Evolutionary conservation across 805 yeast genomes (phyloP).

Genomic region (Barnettozyma wickerhamii): DNA sequence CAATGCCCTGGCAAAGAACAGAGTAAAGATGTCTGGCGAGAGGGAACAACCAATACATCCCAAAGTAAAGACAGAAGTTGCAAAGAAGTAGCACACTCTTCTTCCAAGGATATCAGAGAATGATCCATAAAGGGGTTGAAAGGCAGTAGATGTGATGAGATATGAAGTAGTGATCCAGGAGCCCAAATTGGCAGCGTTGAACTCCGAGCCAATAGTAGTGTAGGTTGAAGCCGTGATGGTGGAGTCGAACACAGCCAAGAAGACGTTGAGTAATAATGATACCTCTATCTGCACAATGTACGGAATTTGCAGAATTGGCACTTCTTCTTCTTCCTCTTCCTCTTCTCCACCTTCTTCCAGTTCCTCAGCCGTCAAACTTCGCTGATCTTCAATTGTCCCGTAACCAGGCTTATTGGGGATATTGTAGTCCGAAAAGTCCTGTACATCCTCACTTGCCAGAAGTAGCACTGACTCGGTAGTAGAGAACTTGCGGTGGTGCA

Average conservation of each 20-base stretch:
- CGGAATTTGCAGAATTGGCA: conserved; percentile 16
- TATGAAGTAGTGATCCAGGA: conserved; percentile 41
- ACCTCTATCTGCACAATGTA: conserved; percentile 31
- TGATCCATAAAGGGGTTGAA: conserved; percentile 39
- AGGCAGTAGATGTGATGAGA: conserved; percentile 36
- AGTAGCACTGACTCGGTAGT: conserved; percentile 13
- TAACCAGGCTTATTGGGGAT: neutral
- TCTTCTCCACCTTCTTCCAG: neutral
- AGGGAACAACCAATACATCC: conserved; percentile 37
- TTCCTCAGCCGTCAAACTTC: neutral
- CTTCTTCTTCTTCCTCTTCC: conserved; percentile 9
- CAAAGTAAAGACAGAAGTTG: conserved; percentile 28
- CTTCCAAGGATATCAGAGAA: conserved; percentile 37
- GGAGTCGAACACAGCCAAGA: conserved; percentile 43
- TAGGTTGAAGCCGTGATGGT: conserved; percentile 47
- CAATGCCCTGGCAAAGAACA: conserved; percentile 33
- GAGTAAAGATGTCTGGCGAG: conserved; percentile 25
- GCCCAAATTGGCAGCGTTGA: conserved; percentile 31
- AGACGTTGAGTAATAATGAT: conserved; percentile 34
- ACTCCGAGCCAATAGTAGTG: conserved; percentile 41
- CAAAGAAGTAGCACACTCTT: conserved; percentile 31
- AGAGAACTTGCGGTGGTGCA: conserved; percentile 5
- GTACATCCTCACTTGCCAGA: conserved; percentile 15
- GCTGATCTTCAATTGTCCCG: neutral
- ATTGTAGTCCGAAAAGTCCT: conserved; percentile 3